Evolutionary conservation across 345 rosid species (phyloP).

Genomic region (Arabidopsis arenosa): DNA sequence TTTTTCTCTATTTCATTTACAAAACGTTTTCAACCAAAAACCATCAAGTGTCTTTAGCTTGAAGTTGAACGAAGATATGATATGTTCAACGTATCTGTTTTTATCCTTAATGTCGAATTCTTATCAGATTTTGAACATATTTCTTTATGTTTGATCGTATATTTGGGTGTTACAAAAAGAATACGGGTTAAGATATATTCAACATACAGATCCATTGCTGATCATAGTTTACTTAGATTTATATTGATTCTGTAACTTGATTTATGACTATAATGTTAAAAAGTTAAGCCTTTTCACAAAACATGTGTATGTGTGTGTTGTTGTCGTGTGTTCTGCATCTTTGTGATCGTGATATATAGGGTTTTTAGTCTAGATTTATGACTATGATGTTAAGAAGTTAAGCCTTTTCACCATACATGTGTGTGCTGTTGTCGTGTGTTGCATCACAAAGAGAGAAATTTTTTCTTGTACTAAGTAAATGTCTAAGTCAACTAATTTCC

Average conservation of each 20-base stretch:
- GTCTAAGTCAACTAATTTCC: not conserved
- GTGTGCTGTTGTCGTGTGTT: too few species aligned
- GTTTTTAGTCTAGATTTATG: too few species aligned
- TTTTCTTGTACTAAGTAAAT: not conserved
- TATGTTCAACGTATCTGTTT: too few species aligned
- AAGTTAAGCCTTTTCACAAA: not conserved
- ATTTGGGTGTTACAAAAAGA: not conserved
- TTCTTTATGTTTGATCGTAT: slow-evolving; percentile 23
- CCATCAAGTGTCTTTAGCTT: not conserved
- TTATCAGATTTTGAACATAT: slow-evolving; percentile 20
- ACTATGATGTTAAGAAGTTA: too few species aligned
- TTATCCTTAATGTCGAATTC: not conserved
- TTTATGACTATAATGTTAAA: not conserved
- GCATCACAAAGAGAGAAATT: not conserved
- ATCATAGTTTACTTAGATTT: slow-evolving; percentile 22
- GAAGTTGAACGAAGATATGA: too few species aligned
- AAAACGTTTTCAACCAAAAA: not conserved
- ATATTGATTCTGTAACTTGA: slow-evolving; percentile 5
- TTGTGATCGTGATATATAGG: not conserved
- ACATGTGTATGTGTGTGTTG: not conserved
- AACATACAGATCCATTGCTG: not conserved
- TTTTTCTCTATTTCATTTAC: not conserved
- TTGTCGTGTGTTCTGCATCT: not conserved
- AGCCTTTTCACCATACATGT: too few species aligned
- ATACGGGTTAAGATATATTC: too few species aligned